A percentile compares a stretch with the other conserved stretches of the same genome.
Evolutionary conservation across 108 stramenopile species (phyloP).

Genomic region (Hondaea fermentalgiana): DNA sequence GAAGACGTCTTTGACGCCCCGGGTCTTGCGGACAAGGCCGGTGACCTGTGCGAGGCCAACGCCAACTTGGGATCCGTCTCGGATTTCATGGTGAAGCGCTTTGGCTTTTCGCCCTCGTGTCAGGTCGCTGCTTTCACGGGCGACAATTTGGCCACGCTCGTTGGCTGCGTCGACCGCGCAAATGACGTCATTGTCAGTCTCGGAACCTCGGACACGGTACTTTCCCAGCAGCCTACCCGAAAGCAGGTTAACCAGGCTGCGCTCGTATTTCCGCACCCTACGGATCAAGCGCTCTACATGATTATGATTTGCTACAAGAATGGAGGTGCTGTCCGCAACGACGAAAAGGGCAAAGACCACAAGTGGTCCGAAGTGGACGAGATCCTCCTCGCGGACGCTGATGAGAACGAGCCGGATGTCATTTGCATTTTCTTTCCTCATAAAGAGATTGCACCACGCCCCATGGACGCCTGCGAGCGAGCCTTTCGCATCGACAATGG

Average conservation of each 20-base stretch:
- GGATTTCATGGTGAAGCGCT: background rate
- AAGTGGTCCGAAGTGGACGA: background rate
- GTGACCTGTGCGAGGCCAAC: background rate
- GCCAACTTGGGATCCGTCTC: background rate
- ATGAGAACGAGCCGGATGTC: background rate
- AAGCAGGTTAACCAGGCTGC: background rate
- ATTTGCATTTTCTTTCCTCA: background rate
- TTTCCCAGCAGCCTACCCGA: background rate
- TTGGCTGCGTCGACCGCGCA: background rate
- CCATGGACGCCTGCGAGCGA: background rate
- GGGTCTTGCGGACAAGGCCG: background rate
- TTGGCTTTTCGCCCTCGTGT: background rate
- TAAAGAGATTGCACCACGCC: background rate
- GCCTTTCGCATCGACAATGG: background rate
- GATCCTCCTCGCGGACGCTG: background rate
- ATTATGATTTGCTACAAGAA: slow-evolving; percentile 19
- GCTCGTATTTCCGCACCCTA: background rate
- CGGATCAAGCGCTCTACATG: background rate
- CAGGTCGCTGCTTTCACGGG: background rate
- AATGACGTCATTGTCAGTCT: background rate
- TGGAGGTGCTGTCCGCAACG: slow-evolving; percentile 3
- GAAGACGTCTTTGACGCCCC: background rate
- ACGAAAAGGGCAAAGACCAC: background rate
- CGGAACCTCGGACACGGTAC: slow-evolving; percentile 6
- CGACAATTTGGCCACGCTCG: background rate